A percentile compares a stretch with the other conserved stretches of the same genome.
Evolutionary conservation across 2,329 filamentous ascomycete genomes (phyloP).

Genomic region (Fusarium abutilonis): DNA sequence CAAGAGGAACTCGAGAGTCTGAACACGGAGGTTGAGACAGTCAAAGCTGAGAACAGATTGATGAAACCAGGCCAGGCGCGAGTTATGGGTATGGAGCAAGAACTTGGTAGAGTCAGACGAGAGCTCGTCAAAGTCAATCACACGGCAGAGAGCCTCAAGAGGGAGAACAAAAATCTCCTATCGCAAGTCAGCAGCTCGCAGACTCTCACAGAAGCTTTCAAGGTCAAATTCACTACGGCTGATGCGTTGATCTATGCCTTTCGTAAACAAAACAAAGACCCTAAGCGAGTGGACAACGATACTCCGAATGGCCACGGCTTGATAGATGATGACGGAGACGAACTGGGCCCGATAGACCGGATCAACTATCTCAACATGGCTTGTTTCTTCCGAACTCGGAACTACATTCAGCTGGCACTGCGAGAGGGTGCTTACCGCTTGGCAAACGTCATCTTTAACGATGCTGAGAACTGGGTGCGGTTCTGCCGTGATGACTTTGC

Average conservation of each 20-base stretch:
- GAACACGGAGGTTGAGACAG: not conserved
- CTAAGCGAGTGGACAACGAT: too few species aligned
- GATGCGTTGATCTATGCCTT: slow-evolving; percentile 14
- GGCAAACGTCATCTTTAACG: slow-evolving; percentile 10
- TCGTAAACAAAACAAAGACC: not conserved
- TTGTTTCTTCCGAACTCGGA: slow-evolving; percentile 29
- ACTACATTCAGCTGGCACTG: slow-evolving; percentile 24
- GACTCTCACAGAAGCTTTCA: not conserved
- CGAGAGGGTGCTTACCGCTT: slow-evolving; percentile 1
- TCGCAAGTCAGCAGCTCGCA: not conserved
- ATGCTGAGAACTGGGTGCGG: slow-evolving; percentile 14
- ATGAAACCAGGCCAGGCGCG: not conserved
- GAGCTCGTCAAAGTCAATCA: not conserved
- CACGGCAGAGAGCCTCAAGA: not conserved
- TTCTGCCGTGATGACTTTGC: slow-evolving; percentile 15
- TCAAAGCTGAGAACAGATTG: not conserved
- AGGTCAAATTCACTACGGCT: slow-evolving; percentile 7
- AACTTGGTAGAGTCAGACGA: not conserved
- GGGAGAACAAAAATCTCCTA: not conserved
- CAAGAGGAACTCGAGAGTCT: not conserved
- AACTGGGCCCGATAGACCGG: slow-evolving; percentile 15
- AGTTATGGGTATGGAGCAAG: not conserved
- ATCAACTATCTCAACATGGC: slow-evolving; percentile 34
- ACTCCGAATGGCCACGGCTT: too few species aligned
- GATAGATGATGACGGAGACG: not conserved